These are phyloP conservation scores for Entomortierella beljakovae DNA, from an alignment of 192 early-diverging fungal species.

Conservation along the genomic window DNA sequence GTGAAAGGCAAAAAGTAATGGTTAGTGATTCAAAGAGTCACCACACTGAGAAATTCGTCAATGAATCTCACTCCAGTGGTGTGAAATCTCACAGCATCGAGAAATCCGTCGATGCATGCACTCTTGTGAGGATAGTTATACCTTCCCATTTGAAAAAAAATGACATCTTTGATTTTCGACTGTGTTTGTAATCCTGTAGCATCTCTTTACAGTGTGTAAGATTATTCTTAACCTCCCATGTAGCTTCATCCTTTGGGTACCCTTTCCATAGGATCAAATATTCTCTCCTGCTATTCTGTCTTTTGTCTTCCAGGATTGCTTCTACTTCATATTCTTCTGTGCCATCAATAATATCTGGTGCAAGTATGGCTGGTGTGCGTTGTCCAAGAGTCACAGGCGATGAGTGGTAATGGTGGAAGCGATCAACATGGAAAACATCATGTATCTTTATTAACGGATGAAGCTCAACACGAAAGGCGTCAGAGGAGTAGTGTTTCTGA, in stretches of 20 bases:
- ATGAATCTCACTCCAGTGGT: not conserved
- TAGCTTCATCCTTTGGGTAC: not conserved
- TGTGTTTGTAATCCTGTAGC: too few species aligned
- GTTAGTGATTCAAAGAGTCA: slow-evolving; percentile 1
- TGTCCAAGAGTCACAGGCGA: not conserved
- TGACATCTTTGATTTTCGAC: too few species aligned
- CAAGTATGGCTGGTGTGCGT: not conserved
- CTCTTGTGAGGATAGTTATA: slow-evolving; percentile 1
- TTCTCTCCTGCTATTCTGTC: not conserved
- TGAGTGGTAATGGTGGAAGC: not conserved
- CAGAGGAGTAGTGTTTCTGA: not conserved
- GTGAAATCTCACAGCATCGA: not conserved
- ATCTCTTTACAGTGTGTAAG: too few species aligned
- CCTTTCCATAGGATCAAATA: not conserved
- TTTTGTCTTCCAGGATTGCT: not conserved
- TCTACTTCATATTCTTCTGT: not conserved
- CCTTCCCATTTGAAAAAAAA: too few species aligned
- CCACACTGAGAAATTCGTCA: slow-evolving; percentile 1
- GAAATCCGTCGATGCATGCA: slow-evolving; percentile 3
- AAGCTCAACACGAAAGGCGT: not conserved
- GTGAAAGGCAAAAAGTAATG: slow-evolving; percentile 1
- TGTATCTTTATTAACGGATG: not conserved
- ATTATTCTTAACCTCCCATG: too few species aligned
- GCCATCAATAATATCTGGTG: not conserved
- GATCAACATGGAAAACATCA: not conserved